Conservation (phyloP, 2,329 filamentous ascomycete genomes). For the Fusarium musae region DNA sequence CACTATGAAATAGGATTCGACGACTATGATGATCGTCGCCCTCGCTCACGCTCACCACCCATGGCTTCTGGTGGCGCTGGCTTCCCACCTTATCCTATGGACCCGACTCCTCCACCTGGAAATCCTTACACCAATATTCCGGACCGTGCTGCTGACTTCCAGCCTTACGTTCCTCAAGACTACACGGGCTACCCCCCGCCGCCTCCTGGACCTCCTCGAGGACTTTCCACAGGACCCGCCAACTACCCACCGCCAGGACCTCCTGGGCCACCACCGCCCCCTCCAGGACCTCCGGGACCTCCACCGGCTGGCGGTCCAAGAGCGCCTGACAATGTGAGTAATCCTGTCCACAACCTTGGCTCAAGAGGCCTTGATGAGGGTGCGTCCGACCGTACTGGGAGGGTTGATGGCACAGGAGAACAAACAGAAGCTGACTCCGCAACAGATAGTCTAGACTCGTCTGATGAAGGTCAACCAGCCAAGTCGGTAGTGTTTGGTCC, state of each 20-base stretch:
- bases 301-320: conserved; percentile 48
- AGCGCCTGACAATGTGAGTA: conserved; percentile 59
- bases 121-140: conserved; percentile 53
- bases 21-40: conserved; percentile 51
- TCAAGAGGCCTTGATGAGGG: conserved; percentile 49
- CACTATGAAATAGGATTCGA: conserved; percentile 38
- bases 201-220: conserved; percentile 48
- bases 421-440: conserved; percentile 35
- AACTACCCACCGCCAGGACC: conserved; percentile 36
- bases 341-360: conserved; percentile 47
- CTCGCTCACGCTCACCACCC: conserved; percentile 60
- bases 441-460: conserved; percentile 46
- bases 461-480: conserved; percentile 27
- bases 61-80: conserved; percentile 64
- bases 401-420: conserved; percentile 11
- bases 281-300: conserved; percentile 47
- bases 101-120: conserved; percentile 40
- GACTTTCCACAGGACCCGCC: conserved; percentile 15
- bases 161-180: conserved; percentile 56
- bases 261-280: conserved; percentile 46
- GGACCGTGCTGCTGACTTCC: conserved; percentile 50
- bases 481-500: conserved; percentile 62
- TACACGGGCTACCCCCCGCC: conserved; percentile 56
- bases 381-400: conserved; percentile 50
- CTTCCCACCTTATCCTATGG: conserved; percentile 56